phyloP scores from a whole-genome alignment of 768 basidiomycete species.

The Tylopilus plumbeoviolaceoides region DNA sequence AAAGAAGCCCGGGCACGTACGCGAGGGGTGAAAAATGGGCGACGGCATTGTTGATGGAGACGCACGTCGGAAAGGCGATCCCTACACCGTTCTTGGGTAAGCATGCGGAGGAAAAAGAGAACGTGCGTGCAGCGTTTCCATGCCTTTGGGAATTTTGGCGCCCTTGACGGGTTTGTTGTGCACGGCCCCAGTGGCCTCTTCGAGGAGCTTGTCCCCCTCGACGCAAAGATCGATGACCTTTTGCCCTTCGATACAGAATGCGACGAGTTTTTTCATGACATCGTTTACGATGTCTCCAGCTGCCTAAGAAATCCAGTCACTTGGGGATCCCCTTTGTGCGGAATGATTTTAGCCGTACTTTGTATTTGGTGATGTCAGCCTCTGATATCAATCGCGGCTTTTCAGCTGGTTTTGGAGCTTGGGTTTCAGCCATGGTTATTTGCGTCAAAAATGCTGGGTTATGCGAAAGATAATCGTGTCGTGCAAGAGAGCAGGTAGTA shows the following conservation, averaged over 20 bases:
- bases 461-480: slow-evolving; percentile 1
- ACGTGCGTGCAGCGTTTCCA: slow-evolving; percentile 18
- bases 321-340: slow-evolving; percentile 16
- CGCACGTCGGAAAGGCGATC: slow-evolving; percentile 88
- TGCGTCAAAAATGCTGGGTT: slow-evolving; percentile 2
- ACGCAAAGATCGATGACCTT: slow-evolving; percentile 87
- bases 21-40: slow-evolving; percentile 96
- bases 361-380: slow-evolving; percentile 83
- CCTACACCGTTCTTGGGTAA: slow-evolving; percentile 42
- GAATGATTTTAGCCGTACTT: slow-evolving; percentile 42
- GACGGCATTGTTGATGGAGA: slow-evolving; percentile 94
- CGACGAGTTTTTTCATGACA: slow-evolving; percentile 82
- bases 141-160: slow-evolving; percentile 84
- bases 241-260: slow-evolving; percentile 72
- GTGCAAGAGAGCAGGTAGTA: slow-evolving; percentile 2
- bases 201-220: slow-evolving; percentile 91
- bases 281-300: slow-evolving; percentile 87
- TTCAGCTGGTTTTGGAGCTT: slow-evolving; percentile 44
- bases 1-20: slow-evolving; percentile 42
- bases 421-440: slow-evolving; percentile 55
- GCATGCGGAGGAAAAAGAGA: background rate
- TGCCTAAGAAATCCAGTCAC: slow-evolving; percentile 43
- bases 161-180: slow-evolving; percentile 92
- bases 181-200: slow-evolving; percentile 76
- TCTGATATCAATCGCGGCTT: slow-evolving; percentile 57